Evolutionary conservation across 177 flowering plant genomes (phyloP).

Genomic region (Telopea speciosissima): DNA sequence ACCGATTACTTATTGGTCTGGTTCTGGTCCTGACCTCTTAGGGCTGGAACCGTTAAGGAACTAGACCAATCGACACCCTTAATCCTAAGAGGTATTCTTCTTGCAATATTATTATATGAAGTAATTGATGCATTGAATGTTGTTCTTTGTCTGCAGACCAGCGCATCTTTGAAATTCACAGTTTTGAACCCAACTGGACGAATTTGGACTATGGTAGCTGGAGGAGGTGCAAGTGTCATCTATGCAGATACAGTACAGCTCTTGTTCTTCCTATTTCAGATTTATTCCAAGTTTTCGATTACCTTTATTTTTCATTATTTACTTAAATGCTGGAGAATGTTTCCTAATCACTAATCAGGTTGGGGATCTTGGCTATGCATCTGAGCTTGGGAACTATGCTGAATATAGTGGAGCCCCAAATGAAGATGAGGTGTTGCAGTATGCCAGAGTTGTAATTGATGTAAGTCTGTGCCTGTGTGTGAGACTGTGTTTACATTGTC

Average conservation of each 20-base stretch:
- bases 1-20: no score
- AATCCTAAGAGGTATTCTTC: not conserved
- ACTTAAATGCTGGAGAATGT: not conserved
- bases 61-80: no score
- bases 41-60: no score
- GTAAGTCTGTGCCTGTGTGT: conserved; percentile 30
- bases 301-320: not conserved
- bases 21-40: no score
- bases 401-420: conserved; percentile 94
- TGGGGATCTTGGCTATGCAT: conserved; percentile 85
- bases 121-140: not conserved
- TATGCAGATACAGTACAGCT: conserved; percentile 74
- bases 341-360: conserved; percentile 43
- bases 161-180: conserved; percentile 53
- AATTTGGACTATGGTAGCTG: conserved; percentile 96
- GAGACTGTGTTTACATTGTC: no score
- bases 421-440: conserved; percentile 85
- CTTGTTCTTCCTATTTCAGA: conserved; percentile 1
- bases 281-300: not conserved
- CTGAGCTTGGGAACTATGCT: conserved; percentile 87
- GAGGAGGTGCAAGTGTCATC: conserved; percentile 93
- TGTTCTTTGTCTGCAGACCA: conserved; percentile 49
- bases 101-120: not conserved
- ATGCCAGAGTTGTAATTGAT: conserved; percentile 87
- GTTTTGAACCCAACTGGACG: conserved; percentile 72